These are phyloP conservation scores for Paecilomyces sp. DNA, from an alignment of 2,329 filamentous ascomycete genomes.

Conservation along the genomic window DNA sequence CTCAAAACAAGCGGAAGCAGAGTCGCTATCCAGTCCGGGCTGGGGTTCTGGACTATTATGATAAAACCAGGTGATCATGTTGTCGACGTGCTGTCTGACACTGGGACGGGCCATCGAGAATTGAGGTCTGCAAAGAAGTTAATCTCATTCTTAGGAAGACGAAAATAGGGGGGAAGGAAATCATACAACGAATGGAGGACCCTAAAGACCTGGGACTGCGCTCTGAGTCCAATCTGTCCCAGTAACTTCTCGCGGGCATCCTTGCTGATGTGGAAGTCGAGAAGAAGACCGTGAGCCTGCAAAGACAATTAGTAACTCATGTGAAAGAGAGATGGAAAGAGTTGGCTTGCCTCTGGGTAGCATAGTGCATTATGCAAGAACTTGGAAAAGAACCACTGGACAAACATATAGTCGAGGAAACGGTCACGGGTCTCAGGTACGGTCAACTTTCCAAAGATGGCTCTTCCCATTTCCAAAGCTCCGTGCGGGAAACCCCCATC, in stretches of 20 bases:
- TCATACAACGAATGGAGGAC: constrained; percentile 63
- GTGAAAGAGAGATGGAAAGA: not conserved
- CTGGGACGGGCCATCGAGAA: constrained; percentile 26
- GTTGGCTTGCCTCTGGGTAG: constrained; percentile 67
- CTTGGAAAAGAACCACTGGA: constrained; percentile 85
- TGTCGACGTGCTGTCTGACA: constrained; percentile 28
- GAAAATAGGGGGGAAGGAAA: constrained; percentile 4
- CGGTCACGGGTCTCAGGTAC: constrained; percentile 64
- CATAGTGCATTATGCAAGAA: constrained; percentile 79
- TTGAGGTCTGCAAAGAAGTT: constrained; percentile 40
- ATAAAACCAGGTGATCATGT: constrained; percentile 28
- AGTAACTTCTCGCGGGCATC: constrained; percentile 73
- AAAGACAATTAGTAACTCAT: constrained; percentile 24
- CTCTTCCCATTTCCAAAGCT: constrained; percentile 75
- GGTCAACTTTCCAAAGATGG: constrained; percentile 68
- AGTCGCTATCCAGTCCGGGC: not conserved
- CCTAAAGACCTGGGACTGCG: constrained; percentile 72
- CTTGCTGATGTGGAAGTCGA: constrained; percentile 87
- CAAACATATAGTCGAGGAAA: constrained; percentile 76
- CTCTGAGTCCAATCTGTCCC: constrained; percentile 69
- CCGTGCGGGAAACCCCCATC: constrained; percentile 83
- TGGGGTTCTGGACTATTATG: constrained; percentile 3
- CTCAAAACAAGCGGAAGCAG: constrained; percentile 6
- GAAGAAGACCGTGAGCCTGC: constrained; percentile 58
- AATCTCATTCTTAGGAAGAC: constrained; percentile 21